Evolutionary conservation across 148 eudicot genomes (phyloP), one percentile per base, ranked within the genome.

Genomic region (Amaranthus hypochondriacus): DNA sequence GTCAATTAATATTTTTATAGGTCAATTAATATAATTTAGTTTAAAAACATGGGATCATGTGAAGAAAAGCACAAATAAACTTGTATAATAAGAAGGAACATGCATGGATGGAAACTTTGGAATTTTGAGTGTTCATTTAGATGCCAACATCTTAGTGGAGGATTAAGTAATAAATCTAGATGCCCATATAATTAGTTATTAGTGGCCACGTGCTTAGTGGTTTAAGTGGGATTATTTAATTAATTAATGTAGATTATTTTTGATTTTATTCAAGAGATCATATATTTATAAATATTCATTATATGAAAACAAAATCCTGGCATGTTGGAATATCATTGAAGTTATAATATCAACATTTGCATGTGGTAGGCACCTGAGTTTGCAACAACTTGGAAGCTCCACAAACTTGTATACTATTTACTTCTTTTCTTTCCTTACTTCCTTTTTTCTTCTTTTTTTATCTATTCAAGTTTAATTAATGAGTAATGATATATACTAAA

Each of bases 31-130:
- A 9, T 28, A 28, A 28, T 28, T 28, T 5, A 48, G 42, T 9
- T 7, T 51, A 60, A 78, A 28, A 56, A 69, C 77, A 67, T 79
- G 83, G 79, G 83, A 80, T 80, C 82, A 80, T 72, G 83, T 80
- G 83, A 46, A 70, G 72, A 69, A 3, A 59, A 46, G 72, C 71
- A 80, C 56, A 75, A 61, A 75, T 48, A 64, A 62, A 65, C 58
- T 65, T 13, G 54, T 5, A 5, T 51, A 60, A 48, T 59, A 43
- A 70, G 66, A 50, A 75, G 73, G 69, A 80, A 75, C 76, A 71
- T 75, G 73, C 76, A 71, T 75, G 73, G 81, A 68, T 78, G 56
- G 54, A 59, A 60, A 60, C 28, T 78, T 71, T 80, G 76, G 76
- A 73, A 75, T 75, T 66, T 59, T 70, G 4, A 68, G 52, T 80